Conservation (phyloP, 2,329 filamentous ascomycete genomes). For the Biscogniauxia mediterranea region DNA sequence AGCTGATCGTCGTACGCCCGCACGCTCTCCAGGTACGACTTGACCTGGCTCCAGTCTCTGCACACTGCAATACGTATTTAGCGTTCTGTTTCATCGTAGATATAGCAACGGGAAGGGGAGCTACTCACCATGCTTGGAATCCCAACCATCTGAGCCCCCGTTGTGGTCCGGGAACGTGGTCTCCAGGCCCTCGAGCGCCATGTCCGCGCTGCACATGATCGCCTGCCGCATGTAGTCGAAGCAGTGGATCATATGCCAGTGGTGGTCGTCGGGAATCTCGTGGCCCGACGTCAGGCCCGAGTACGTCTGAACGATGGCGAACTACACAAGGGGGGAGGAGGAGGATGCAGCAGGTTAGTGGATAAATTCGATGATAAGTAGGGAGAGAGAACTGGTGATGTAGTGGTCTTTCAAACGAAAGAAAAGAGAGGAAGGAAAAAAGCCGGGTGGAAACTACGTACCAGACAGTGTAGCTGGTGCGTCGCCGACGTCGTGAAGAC, state of each 20-base stretch:
- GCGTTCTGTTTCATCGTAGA: no score
- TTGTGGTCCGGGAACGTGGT: slow-evolving; percentile 48
- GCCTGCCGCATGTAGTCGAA: slow-evolving; percentile 48
- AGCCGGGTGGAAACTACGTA: slow-evolving; percentile 25
- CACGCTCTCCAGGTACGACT: slow-evolving; percentile 42
- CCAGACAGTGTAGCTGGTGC: slow-evolving; percentile 41
- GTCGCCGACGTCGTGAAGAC: slow-evolving; percentile 42
- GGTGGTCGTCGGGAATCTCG: slow-evolving; percentile 41
- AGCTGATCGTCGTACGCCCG: slow-evolving; percentile 44
- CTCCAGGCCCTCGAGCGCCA: slow-evolving; percentile 44
- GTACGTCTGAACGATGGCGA: slow-evolving; percentile 44
- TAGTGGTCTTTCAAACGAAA: background rate
- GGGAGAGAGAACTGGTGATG: background rate
- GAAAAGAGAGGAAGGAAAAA: no score
- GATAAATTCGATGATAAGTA: slow-evolving; percentile 9
- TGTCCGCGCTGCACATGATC: slow-evolving; percentile 46
- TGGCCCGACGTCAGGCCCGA: slow-evolving; percentile 40
- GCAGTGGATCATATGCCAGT: slow-evolving; percentile 50
- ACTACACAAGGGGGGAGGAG: slow-evolving; percentile 15
- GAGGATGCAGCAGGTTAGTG: background rate
- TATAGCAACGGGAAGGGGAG: slow-evolving; percentile 1
- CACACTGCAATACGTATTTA: slow-evolving; percentile 33
- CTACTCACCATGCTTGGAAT: slow-evolving; percentile 42
- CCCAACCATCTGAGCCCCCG: slow-evolving; percentile 46
- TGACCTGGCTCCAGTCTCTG: slow-evolving; percentile 42